Base-by-base conservation (phyloP, 192 early-diverging fungal species). In the Gamsiella multidivaricata region DNA sequence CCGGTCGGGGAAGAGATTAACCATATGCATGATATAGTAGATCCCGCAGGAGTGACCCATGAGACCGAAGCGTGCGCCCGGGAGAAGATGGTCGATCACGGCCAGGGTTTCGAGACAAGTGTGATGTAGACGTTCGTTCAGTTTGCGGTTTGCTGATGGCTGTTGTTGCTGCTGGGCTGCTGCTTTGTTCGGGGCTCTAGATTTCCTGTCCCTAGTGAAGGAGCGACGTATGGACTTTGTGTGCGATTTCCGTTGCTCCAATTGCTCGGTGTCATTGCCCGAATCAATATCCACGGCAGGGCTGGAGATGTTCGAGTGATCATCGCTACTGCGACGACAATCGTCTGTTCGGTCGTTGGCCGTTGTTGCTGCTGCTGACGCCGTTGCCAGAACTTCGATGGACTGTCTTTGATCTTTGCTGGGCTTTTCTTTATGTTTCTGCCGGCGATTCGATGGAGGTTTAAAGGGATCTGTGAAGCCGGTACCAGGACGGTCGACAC, bases 1-100 rank as follows among this genome's bases (percentile, higher is more conserved):
- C 18, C 74, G 49, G 17, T 78, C 60, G 2, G 57, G 53, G 23
- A 61, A 62, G 7, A 51, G 17, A 28, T 66, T 49, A 12, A 69
- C 52, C 60, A 69, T 78, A 15, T 61, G 54, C 74, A 78, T 78
- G 18, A 78, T 59, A 36, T 78, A 78, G 22, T 78, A 78, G 53
- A 53, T 69, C 3, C 74, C 74, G 20, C 74, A 78, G 12, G 74
- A 78, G 41, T 78, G 74, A 53, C 74, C 61, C 65, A 78, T 78
- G 39, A 78, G 49, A 14, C 65, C 65, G 34, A 78, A 78, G n/a
- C 32, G 22, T 12, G 74, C 60, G 3, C 54, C 65, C 8, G 74
- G 61, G 9, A 50, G 14, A 7, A 78, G 17, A 0, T 58, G 46
- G 20, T 78, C 74, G 0, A 78, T 45, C 2, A 78, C 43, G 0